Base-by-base conservation (phyloP, 805 yeast species). In the Cyberlindnera samutprakarnensis region DNA sequence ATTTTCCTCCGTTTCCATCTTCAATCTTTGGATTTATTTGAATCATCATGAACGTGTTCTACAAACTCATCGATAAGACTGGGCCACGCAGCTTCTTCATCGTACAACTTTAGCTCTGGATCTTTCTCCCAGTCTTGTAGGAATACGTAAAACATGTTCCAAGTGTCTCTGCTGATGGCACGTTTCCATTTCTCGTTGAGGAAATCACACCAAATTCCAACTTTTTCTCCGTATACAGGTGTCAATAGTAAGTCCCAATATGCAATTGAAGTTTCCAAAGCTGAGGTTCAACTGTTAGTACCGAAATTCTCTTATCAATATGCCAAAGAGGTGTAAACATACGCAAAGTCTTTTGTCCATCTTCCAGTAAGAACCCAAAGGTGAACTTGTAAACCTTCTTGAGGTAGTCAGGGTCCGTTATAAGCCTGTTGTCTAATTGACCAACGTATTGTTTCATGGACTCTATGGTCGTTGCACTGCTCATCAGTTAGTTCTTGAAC, bases 21-120 rank as follows among this genome's bases (percentile, higher is more conserved):
- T n/a, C n/a, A n/a, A n/a, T n/a, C n/a, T n/a, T n/a, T n/a, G n/a
- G n/a, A n/a, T n/a, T n/a, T n/a, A n/a, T n/a, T n/a, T n/a, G n/a
- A n/a, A n/a, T n/a, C n/a, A n/a, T 19, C 21, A 19, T 19, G 21
- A 28, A 59, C 60, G 47, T 66, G 66, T 41, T 81, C 94, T 15
- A 85, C 81, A 50, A 73, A 90, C 37, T 77, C 85, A 53, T 90
- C 98, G 42, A 90, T 74, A 13, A 85, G 61, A 33, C 83, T 73
- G 5, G 97, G 98, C 97, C 97, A 90, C 1, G 96, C 83, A 16
- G 81, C 87, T 44, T 72, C 70, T 42, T 80, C 92, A 45, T 81
- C 88, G 54, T 87, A 88, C 3, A 56, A 58, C 12, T 57, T 56
- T 5, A 90, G 60, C 1, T 49, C 40, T 0, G 81, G 73, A 37